Base-by-base conservation (phyloP, 345 rosid genomes). In the Limnanthes douglasii region DNA sequence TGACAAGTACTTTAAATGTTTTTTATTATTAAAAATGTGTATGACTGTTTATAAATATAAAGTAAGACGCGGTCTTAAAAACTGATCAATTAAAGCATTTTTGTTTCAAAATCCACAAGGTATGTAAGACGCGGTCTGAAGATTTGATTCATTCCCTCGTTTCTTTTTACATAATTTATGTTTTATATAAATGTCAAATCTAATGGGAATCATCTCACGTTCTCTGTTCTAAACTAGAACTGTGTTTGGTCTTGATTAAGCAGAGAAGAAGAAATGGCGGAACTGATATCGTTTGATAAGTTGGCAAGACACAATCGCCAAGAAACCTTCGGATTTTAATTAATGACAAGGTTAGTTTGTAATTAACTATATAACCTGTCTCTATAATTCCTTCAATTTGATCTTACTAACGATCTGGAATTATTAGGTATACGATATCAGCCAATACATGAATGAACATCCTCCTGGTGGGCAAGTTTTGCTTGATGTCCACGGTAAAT, bases 381-480 rank as follows among this genome's bases (percentile, higher is more conserved):
- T 14, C 18, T 42, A 15, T 20, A 25, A 17, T 24, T 5, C 22
- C 36, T 21, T 43, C 15, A 8, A 31, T 4, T 12, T 3, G 12
- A 2, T 31, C 6, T 31, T 31, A 12, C 5, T 39, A 24, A 34
- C 1, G 6, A 0, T 14, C 33, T 16, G 20, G 5, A 24, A 17
- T 22, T 11, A 11, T 53, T 62, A 86, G 97, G 94, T 82, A 7
- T 86, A 78, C 55, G 78, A 86, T 44, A 66, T 86, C n/a, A 75
- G 84, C 27, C 26, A 43, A 20, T 86, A 78, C 60, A 66, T 86
- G 32, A 84, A 75, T 4, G 97, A 86, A 33, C 97, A 82, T 60
- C 93, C 85, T 18, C 88, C 88, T 22, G 97, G 97, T 34, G 97
- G 73, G 48, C 73, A 78, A 46, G 66, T 81, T 35, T 42, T 86